These are phyloP conservation scores for Acer yangbiense DNA, from an alignment of 345 rosid genomes.

Conservation along the genomic window DNA sequence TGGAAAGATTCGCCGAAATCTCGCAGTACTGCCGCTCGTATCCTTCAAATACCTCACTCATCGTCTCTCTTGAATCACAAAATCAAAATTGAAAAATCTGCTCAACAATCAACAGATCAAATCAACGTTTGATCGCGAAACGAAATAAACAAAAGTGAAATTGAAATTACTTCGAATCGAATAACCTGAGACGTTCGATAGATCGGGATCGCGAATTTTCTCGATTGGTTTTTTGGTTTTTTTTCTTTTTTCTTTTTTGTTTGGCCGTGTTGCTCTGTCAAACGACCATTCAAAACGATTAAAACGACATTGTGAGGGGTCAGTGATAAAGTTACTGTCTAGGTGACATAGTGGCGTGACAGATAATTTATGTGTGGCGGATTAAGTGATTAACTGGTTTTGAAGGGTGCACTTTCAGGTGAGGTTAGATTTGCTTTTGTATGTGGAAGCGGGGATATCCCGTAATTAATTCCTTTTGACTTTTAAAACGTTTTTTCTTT, in stretches of 20 bases:
- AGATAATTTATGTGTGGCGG: neutral
- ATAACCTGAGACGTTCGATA: neutral
- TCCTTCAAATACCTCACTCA: constrained; percentile 65
- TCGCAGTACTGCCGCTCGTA: constrained; percentile 69
- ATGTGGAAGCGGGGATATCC: constrained; percentile 6
- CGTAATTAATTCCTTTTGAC: neutral
- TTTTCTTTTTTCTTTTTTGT: neutral
- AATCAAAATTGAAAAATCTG: neutral
- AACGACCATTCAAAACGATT: neutral
- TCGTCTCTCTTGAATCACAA: constrained; percentile 26
- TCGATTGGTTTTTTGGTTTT: no score
- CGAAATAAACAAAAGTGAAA: neutral
- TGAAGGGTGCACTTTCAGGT: neutral
- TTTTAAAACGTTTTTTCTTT: neutral
- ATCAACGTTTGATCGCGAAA: neutral
- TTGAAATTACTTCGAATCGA: neutral
- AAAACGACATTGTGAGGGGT: neutral
- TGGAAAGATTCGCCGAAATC: constrained; percentile 59
- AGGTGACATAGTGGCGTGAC: neutral
- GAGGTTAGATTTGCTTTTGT: neutral
- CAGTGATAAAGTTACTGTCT: neutral
- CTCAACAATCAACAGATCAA: neutral
- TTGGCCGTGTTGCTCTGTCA: neutral
- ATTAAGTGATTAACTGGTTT: neutral
- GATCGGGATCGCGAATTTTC: constrained; percentile 6